Evolutionary conservation across 192 early-diverging fungal species (phyloP).

Genomic region (Coemansia sp.): DNA sequence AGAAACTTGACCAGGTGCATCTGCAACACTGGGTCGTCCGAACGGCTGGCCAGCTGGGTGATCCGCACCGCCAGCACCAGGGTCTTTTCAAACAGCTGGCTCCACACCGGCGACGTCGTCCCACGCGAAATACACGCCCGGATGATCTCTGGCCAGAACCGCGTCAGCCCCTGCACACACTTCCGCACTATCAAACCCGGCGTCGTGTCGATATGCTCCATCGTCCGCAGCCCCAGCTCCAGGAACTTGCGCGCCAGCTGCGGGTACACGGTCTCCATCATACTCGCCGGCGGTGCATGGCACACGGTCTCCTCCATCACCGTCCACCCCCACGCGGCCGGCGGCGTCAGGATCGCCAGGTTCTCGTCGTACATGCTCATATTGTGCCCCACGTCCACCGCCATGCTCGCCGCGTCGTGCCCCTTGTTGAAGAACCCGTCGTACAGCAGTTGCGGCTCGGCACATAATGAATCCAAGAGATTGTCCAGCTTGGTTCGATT

Average conservation of each 20-base stretch:
- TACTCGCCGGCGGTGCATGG: slow-evolving; percentile 6
- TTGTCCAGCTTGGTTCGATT: slow-evolving; percentile 43
- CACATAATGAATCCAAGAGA: slow-evolving; percentile 28
- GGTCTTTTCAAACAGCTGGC: slow-evolving; percentile 13
- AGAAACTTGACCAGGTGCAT: slow-evolving; percentile 41
- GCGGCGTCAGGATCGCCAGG: slow-evolving; percentile 34
- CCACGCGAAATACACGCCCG: slow-evolving; percentile 3
- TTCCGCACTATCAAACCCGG: slow-evolving; percentile 35
- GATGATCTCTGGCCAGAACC: slow-evolving; percentile 35
- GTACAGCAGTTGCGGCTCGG: slow-evolving; percentile 28
- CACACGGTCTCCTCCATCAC: slow-evolving; percentile 41
- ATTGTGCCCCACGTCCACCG: slow-evolving; percentile 19
- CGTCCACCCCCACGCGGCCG: slow-evolving; percentile 46
- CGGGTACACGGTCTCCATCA: slow-evolving; percentile 24
- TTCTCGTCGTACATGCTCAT: slow-evolving; percentile 12
- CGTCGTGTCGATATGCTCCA: slow-evolving; percentile 20
- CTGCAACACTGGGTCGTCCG: slow-evolving; percentile 37
- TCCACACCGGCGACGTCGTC: slow-evolving; percentile 7
- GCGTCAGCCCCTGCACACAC: slow-evolving; percentile 31
- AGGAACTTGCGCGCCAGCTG: slow-evolving; percentile 18
- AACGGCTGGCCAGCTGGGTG: slow-evolving; percentile 10
- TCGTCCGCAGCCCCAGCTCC: slow-evolving; percentile 15
- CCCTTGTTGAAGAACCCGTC: slow-evolving; percentile 25
- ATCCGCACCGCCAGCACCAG: slow-evolving; percentile 8
- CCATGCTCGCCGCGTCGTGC: slow-evolving; percentile 21